Evolutionary conservation across 1,139 yeast genomes (phyloP), one percentile per base, ranked within the genome.

Genomic region (Spathaspora sp.): DNA sequence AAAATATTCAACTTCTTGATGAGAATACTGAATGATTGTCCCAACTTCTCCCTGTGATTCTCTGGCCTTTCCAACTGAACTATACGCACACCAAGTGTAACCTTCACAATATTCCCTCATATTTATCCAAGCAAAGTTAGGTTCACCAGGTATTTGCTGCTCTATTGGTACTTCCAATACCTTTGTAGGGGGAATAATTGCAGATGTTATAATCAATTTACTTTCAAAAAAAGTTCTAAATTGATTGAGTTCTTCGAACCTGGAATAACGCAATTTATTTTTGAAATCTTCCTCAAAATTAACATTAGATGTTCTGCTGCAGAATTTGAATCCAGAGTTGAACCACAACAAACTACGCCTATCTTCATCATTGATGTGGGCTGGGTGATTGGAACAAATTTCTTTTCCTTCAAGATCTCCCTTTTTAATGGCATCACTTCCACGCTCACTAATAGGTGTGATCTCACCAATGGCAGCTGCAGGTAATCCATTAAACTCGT

Each of bases 391-490:
- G 1, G 70, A 59, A 51, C 74, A 69, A 15, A 69, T 43, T 46
- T 68, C 74, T 44, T 57, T 49, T 0, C 71, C 59, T 20, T 53
- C 50, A 47, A 61, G 57, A 10, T 45, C 49, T 9, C 42, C 26
- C 4, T 54, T 55, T 36, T 49, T 49, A 2, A 56, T 55, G 13
- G 58, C 48, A 41, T 61, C 65, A 10, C 54, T 57, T 9, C 55
- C 51, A 44, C 74, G 56, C 50, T 67, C 73, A 8, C 44, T 39
- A n/a, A 48, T 53, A 3, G 73, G 70, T 1, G 77, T 74, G 9
- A 69, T 43, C 20, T 71, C 73, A 23, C 85, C 85, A 26, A 77
- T 69, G 0, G 84, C 70, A n/a, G 80, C 82, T 9, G 81, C 78
- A 45, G 72, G 73, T 55, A 76, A 67, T 25, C 64, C 56, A 56